These are phyloP conservation scores for Citrullus mucosospermus DNA, from an alignment of 306 rosid genomes.

Conservation along the genomic window DNA sequence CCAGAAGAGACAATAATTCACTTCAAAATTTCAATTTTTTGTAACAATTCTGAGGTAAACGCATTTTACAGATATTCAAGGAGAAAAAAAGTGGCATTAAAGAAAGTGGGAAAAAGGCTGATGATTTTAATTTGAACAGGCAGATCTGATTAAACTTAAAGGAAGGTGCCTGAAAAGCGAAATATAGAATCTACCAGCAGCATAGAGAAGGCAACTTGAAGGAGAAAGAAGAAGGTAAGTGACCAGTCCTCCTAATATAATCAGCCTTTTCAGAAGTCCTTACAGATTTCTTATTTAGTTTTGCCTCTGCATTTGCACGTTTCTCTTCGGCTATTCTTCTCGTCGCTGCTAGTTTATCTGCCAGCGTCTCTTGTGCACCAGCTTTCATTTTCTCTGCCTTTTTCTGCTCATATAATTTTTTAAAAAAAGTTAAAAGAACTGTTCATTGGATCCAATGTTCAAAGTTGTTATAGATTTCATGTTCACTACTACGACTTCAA, in stretches of 20 bases:
- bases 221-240: slow-evolving; percentile 67
- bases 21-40: slow-evolving; percentile 1
- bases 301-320: slow-evolving; percentile 64
- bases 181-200: slow-evolving; percentile 53
- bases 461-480: background rate
- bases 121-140: too few species aligned
- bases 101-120: background rate
- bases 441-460: background rate
- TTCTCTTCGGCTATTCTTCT: slow-evolving; percentile 78
- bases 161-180: background rate
- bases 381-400: slow-evolving; percentile 86
- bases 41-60: background rate
- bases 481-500: background rate
- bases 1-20: background rate
- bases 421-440: background rate
- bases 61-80: slow-evolving; percentile 3
- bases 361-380: slow-evolving; percentile 55
- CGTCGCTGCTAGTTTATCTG: slow-evolving; percentile 56
- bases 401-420: slow-evolving; percentile 25
- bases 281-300: slow-evolving; percentile 66
- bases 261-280: slow-evolving; percentile 69
- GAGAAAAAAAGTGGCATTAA: background rate
- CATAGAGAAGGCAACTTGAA: slow-evolving; percentile 66
- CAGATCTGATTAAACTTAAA: background rate
- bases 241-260: slow-evolving; percentile 78